Conservation (phyloP, 768 basidiomycete species). For the Leccinum longicurvipes region DNA sequence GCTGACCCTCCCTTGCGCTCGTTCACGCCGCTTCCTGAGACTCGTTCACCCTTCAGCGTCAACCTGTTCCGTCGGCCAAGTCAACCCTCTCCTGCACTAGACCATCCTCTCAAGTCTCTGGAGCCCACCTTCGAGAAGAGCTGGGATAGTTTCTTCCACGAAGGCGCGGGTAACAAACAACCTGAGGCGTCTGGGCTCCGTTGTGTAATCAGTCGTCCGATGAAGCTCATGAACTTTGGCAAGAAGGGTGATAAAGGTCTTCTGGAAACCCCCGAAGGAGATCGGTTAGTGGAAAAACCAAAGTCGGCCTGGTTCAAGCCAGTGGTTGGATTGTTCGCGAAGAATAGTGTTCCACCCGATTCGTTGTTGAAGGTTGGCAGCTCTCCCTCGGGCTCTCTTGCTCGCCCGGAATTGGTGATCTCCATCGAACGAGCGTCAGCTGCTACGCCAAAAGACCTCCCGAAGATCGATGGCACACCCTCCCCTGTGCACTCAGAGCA, state of each 20-base stretch:
- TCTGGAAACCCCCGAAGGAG: slow-evolving; percentile 5
- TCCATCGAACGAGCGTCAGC: slow-evolving; percentile 40
- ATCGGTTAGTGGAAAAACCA: slow-evolving; percentile 27
- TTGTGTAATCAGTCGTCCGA: slow-evolving; percentile 30
- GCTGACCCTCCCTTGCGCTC: slow-evolving; percentile 35
- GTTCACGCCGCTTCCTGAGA: slow-evolving; percentile 51
- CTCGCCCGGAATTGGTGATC: slow-evolving; percentile 40
- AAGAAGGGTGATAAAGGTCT: slow-evolving; percentile 34
- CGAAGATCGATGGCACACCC: slow-evolving; percentile 29
- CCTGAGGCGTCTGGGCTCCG: slow-evolving; percentile 25
- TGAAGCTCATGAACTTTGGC: slow-evolving; percentile 45
- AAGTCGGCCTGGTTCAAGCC: slow-evolving; percentile 37
- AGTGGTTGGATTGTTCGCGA: slow-evolving; percentile 30
- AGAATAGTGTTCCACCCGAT: slow-evolving; percentile 12
- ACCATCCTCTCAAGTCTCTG: slow-evolving; percentile 26
- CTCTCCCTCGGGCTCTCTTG: slow-evolving; percentile 9
- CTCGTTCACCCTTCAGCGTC: slow-evolving; percentile 28
- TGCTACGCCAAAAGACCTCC: slow-evolving; percentile 23
- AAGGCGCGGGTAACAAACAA: slow-evolving; percentile 16
- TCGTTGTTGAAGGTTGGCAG: slow-evolving; percentile 21
- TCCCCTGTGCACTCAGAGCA: slow-evolving; percentile 28
- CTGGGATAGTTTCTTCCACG: slow-evolving; percentile 44
- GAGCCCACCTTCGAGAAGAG: slow-evolving; percentile 37
- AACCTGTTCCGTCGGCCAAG: slow-evolving; percentile 39
- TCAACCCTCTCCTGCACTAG: slow-evolving; percentile 27